These are phyloP conservation scores for Colletotrichum tabaci DNA, from an alignment of 2,329 filamentous ascomycete genomes.

Conservation along the genomic window DNA sequence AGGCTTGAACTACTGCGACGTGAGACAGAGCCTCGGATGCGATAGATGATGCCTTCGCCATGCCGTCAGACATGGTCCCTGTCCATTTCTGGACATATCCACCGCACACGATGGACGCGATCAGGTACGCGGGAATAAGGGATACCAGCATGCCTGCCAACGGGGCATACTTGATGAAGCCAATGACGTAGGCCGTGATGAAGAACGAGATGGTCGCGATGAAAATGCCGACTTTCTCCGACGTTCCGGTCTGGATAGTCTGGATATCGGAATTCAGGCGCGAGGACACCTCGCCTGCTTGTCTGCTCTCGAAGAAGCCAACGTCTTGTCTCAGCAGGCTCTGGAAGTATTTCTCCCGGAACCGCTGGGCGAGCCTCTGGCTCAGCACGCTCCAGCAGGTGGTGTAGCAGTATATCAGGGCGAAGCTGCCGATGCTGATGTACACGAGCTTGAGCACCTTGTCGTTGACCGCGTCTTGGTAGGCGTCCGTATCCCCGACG, in stretches of 20 bases:
- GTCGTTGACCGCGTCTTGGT: constrained; percentile 56
- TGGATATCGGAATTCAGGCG: constrained; percentile 72
- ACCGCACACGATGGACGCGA: constrained; percentile 68
- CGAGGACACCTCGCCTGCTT: constrained; percentile 70
- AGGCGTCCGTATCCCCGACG: constrained; percentile 28
- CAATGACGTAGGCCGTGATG: constrained; percentile 72
- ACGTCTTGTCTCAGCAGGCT: constrained; percentile 70
- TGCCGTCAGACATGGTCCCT: constrained; percentile 59
- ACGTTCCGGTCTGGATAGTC: constrained; percentile 72
- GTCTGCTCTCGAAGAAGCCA: constrained; percentile 70
- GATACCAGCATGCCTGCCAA: constrained; percentile 72
- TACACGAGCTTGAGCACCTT: constrained; percentile 72
- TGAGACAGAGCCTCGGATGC: constrained; percentile 70
- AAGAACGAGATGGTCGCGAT: constrained; percentile 72
- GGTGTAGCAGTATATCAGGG: constrained; percentile 71
- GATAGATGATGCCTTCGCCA: constrained; percentile 67
- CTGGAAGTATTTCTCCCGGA: constrained; percentile 69
- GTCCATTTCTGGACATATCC: constrained; percentile 65
- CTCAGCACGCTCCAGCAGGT: constrained; percentile 71
- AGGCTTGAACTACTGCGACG: constrained; percentile 68
- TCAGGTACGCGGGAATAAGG: constrained; percentile 68
- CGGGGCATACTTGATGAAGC: constrained; percentile 71
- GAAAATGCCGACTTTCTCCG: constrained; percentile 75
- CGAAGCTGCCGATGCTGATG: constrained; percentile 71
- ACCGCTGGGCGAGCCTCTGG: constrained; percentile 69